Evolutionary conservation across 345 rosid species (phyloP).

Genomic region (Dovyalis caffra): DNA sequence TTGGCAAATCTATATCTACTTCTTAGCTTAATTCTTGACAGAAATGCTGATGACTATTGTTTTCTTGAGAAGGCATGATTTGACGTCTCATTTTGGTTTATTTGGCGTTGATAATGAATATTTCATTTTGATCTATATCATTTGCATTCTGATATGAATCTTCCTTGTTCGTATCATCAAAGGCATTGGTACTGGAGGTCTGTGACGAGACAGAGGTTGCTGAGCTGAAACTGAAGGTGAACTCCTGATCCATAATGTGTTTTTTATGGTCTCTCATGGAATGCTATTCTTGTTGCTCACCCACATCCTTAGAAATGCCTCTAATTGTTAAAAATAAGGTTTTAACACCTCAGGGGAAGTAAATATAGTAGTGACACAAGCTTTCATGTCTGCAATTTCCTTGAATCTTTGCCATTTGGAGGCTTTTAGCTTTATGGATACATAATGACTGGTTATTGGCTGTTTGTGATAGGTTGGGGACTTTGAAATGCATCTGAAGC

Average conservation of each 20-base stretch:
- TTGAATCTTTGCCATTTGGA: not conserved
- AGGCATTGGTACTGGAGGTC: slow-evolving; percentile 77
- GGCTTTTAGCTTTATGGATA: not conserved
- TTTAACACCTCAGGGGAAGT: not conserved
- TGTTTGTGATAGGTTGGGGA: slow-evolving; percentile 67
- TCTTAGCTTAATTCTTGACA: not conserved
- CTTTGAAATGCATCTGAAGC: slow-evolving; percentile 85
- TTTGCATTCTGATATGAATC: slow-evolving; percentile 15
- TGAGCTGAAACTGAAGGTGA: slow-evolving; percentile 87
- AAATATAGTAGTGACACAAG: not conserved
- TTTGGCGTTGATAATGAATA: not conserved
- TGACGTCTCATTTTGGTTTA: not conserved
- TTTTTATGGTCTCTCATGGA: slow-evolving; percentile 7
- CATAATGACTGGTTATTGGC: not conserved
- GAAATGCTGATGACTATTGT: not conserved
- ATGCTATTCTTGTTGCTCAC: not conserved
- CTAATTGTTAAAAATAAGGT: not conserved
- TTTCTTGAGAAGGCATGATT: not conserved
- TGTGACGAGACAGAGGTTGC: slow-evolving; percentile 96
- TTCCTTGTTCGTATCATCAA: slow-evolving; percentile 24
- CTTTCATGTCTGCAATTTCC: not conserved
- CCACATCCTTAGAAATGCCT: not conserved
- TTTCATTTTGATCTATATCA: not conserved
- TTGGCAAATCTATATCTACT: not conserved
- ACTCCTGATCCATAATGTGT: slow-evolving; percentile 13